Percentiles rank a stretch among this genome's conserved stretches.
These are phyloP conservation scores for Aspergillus chevalieri DNA, from an alignment of 2,329 filamentous ascomycete genomes.

Conservation along the genomic window DNA sequence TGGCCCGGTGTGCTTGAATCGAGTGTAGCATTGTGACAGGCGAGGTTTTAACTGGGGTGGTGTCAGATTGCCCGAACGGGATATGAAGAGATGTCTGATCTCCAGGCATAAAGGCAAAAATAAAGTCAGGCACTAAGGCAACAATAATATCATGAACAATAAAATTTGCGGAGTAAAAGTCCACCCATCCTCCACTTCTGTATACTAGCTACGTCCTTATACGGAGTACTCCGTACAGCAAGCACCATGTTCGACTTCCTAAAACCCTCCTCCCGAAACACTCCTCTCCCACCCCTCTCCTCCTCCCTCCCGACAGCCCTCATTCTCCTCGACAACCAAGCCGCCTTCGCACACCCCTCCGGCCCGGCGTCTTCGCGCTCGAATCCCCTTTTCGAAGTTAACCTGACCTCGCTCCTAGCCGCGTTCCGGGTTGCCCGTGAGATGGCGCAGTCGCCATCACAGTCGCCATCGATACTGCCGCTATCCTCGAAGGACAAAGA, in stretches of 20 bases:
- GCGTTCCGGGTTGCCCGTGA: constrained; percentile 27
- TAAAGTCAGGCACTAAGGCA: background rate
- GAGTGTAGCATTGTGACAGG: background rate
- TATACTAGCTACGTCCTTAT: background rate
- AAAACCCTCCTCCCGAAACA: background rate
- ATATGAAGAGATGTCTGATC: constrained; percentile 1
- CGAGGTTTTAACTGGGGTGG: background rate
- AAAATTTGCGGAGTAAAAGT: too few relatives aligned
- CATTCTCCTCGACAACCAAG: constrained; percentile 46
- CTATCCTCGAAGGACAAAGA: background rate
- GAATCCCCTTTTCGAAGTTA: constrained; percentile 41
- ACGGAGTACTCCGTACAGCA: background rate
- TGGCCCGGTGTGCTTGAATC: constrained; percentile 1
- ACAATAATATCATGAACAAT: too few relatives aligned
- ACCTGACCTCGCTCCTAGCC: constrained; percentile 34
- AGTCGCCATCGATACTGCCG: background rate
- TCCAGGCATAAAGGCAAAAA: background rate
- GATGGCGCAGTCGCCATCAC: background rate
- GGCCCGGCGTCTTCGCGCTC: constrained; percentile 39
- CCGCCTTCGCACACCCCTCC: constrained; percentile 35
- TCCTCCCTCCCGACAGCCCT: constrained; percentile 30
- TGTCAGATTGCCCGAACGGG: background rate
- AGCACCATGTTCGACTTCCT: background rate
- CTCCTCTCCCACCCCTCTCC: background rate
- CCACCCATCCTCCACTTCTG: background rate